phyloP scores from a whole-genome alignment of 2,329 filamentous ascomycete species.

The Paraphoma chrysanthemicola region DNA sequence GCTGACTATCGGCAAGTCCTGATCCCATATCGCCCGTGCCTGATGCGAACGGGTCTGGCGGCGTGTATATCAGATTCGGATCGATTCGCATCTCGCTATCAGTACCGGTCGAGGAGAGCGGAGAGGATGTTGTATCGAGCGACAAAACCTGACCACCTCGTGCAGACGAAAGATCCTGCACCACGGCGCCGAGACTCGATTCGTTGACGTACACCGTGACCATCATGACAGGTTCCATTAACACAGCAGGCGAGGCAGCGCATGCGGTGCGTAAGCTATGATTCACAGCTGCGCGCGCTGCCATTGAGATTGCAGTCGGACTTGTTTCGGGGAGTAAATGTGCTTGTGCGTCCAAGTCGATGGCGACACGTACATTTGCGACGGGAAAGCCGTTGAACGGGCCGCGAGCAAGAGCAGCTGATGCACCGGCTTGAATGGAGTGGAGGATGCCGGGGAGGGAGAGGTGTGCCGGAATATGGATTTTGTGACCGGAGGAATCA shows the following conservation, averaged over 20 bases:
- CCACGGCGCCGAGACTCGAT: slow-evolving; percentile 77
- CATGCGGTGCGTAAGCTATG: slow-evolving; percentile 71
- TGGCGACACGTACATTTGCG: slow-evolving; percentile 73
- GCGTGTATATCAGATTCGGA: slow-evolving; percentile 79
- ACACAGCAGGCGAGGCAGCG: slow-evolving; percentile 61
- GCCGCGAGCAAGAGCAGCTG: slow-evolving; percentile 83
- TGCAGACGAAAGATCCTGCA: slow-evolving; percentile 79
- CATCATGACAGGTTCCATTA: slow-evolving; percentile 95
- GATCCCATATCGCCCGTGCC: slow-evolving; percentile 24
- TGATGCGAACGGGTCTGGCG: slow-evolving; percentile 79
- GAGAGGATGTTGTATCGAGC: slow-evolving; percentile 54
- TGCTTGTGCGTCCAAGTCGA: slow-evolving; percentile 70
- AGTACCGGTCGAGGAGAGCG: slow-evolving; percentile 10
- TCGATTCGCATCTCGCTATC: slow-evolving; percentile 64
- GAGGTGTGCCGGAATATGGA: slow-evolving; percentile 63
- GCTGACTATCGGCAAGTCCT: slow-evolving; percentile 35
- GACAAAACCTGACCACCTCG: slow-evolving; percentile 78
- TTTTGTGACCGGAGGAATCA: slow-evolving; percentile 36
- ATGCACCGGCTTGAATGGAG: slow-evolving; percentile 76
- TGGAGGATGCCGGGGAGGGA: slow-evolving; percentile 57
- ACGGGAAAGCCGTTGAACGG: slow-evolving; percentile 82
- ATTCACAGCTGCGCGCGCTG: slow-evolving; percentile 67
- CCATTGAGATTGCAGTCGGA: slow-evolving; percentile 72
- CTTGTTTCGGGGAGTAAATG: slow-evolving; percentile 74
- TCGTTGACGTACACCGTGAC: slow-evolving; percentile 88